A percentile compares a stretch with the other conserved stretches of the same genome.
Conservation (phyloP, 257 asterid genomes). For the Lycium barbarum region DNA sequence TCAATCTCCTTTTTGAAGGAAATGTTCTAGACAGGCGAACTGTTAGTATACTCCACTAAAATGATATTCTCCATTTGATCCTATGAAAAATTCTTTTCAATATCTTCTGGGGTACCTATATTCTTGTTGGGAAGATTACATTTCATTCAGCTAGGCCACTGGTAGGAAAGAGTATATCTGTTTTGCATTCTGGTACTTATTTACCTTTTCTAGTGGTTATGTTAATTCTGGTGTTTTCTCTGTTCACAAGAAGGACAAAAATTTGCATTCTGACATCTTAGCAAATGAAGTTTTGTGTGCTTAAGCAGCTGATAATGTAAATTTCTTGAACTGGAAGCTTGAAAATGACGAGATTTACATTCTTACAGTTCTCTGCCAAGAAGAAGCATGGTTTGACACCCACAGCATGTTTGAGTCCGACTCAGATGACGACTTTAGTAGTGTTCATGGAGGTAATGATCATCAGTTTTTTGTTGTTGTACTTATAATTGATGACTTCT, state of each 20-base stretch:
- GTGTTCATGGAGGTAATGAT: constrained; percentile 92
- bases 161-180: not conserved
- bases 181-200: not conserved
- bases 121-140: not conserved
- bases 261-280: not conserved
- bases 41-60: not conserved
- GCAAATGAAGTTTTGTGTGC: constrained; percentile 7
- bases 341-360: constrained; percentile 28
- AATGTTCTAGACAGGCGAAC: not conserved
- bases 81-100: not conserved
- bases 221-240: not conserved
- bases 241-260: not conserved
- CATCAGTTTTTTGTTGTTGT: not conserved
- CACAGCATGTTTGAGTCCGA: constrained; percentile 88
- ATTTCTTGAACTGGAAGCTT: not conserved
- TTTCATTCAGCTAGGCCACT: not conserved
- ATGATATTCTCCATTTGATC: not conserved
- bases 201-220: not conserved
- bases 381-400: constrained; percentile 94
- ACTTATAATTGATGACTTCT: constrained; percentile 8
- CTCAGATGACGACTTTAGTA: constrained; percentile 87
- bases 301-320: not conserved
- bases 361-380: constrained; percentile 72
- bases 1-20: not conserved
- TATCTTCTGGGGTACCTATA: not conserved